phyloP scores from a whole-genome alignment of 495 filamentous ascomycete genomes.

The Umbilicaria muhlenbergii region DNA sequence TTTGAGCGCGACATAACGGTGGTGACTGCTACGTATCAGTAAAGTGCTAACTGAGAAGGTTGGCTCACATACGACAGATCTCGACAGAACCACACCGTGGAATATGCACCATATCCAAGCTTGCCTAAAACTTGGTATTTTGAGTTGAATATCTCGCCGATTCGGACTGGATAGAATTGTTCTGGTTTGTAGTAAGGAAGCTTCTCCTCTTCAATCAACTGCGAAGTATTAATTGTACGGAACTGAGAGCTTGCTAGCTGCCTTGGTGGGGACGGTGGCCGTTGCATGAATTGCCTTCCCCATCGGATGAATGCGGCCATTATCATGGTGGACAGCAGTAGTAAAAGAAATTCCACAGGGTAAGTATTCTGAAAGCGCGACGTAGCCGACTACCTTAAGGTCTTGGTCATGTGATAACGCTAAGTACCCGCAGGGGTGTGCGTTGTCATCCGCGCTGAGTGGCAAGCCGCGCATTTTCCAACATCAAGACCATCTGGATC shows the following conservation, averaged over 20 bases:
- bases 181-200: slow-evolving; percentile 25
- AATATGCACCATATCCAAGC: slow-evolving; percentile 36
- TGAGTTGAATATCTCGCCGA: slow-evolving; percentile 30
- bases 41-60: neutral
- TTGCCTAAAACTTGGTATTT: slow-evolving; percentile 36
- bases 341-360: too few relatives aligned
- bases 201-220: slow-evolving; percentile 28
- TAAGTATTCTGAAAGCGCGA: too few relatives aligned
- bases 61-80: slow-evolving; percentile 28
- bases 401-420: too few relatives aligned
- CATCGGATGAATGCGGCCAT: neutral
- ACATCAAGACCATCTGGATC: too few relatives aligned
- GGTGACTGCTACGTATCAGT: slow-evolving; percentile 10
- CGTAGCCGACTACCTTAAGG: too few relatives aligned
- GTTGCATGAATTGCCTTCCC: neutral
- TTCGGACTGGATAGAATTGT: slow-evolving; percentile 32
- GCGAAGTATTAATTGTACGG: neutral
- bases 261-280: neutral
- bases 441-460: too few relatives aligned
- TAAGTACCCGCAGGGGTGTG: too few relatives aligned
- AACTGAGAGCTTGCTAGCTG: neutral
- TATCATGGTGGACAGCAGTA: neutral
- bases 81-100: slow-evolving; percentile 36
- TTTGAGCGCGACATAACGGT: slow-evolving; percentile 27
- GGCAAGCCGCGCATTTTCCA: too few relatives aligned